Percentiles rank a stretch among this genome's conserved stretches.
phyloP scores from a whole-genome alignment of 2,329 filamentous ascomycete species.

The Magnaporthiopsis incrustans region DNA sequence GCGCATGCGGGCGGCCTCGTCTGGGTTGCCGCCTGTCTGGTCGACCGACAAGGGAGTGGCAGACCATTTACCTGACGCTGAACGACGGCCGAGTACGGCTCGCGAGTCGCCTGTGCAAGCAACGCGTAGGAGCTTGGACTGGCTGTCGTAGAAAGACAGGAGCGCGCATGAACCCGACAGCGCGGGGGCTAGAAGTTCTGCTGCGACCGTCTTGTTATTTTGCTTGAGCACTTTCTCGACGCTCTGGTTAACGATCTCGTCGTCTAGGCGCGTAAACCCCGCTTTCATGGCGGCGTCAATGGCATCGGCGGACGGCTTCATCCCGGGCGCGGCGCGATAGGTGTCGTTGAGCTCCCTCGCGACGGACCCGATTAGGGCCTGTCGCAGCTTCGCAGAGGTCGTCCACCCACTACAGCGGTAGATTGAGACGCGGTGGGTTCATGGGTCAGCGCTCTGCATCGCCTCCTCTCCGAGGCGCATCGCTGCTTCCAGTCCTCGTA shows the following conservation, averaged over 20 bases:
- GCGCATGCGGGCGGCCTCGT: constrained; percentile 75
- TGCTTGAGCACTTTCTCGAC: constrained; percentile 86
- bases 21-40: constrained; percentile 83
- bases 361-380: constrained; percentile 86
- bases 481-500: neutral
- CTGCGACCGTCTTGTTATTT: constrained; percentile 82
- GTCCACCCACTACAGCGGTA: constrained; percentile 71
- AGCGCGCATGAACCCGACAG: constrained; percentile 96
- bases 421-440: neutral
- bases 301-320: constrained; percentile 66
- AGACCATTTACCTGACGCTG: constrained; percentile 77
- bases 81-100: constrained; percentile 79
- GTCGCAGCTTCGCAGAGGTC: constrained; percentile 89
- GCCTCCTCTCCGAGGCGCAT: constrained; percentile 9
- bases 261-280: constrained; percentile 78
- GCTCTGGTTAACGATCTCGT: constrained; percentile 91
- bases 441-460: constrained; percentile 14
- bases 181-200: constrained; percentile 85
- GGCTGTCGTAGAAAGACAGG: constrained; percentile 90
- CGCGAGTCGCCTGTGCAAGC: constrained; percentile 96
- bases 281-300: constrained; percentile 89
- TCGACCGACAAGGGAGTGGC: constrained; percentile 85
- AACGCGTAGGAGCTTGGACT: constrained; percentile 79
- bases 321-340: constrained; percentile 63
- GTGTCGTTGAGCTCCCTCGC: constrained; percentile 87